Evolutionary conservation across 352 stramenopile genomes (phyloP).

Genomic region (Phytopythium vexans): DNA sequence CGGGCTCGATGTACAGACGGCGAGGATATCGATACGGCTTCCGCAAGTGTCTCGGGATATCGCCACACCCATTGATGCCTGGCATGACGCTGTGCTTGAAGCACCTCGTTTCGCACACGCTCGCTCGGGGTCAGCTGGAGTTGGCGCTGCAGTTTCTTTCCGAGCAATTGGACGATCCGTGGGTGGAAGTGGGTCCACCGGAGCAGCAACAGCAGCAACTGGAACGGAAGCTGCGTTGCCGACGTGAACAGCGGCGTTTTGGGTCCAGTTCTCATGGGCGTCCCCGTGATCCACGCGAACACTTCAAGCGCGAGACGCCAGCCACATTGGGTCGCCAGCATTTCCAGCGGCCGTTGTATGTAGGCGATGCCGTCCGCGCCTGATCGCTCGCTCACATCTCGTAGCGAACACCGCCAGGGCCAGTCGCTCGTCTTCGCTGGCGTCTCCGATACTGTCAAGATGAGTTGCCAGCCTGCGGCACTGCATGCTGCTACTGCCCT

Average conservation of each 20-base stretch:
- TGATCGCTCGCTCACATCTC: not conserved
- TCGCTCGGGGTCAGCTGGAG: conserved; percentile 40
- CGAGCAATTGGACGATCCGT: conserved; percentile 24
- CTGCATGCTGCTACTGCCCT: not conserved
- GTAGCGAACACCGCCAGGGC: not conserved
- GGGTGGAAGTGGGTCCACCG: conserved; percentile 77
- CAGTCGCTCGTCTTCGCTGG: not conserved
- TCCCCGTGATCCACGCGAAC: conserved; percentile 14
- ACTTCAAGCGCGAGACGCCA: conserved; percentile 61
- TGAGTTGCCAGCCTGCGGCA: not conserved
- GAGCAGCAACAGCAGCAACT: conserved; percentile 59
- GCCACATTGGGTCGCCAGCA: conserved; percentile 39
- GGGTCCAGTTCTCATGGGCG: not conserved
- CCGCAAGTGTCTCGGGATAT: conserved; percentile 7
- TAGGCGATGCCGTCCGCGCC: conserved; percentile 6
- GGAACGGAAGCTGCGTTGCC: conserved; percentile 55
- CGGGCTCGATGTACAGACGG: not conserved
- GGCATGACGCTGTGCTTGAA: conserved; percentile 19
- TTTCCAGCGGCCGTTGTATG: conserved; percentile 29
- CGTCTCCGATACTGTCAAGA: conserved; percentile 17
- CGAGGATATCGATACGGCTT: not conserved
- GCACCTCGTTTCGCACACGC: conserved; percentile 34
- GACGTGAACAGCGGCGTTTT: conserved; percentile 25
- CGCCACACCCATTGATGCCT: conserved; percentile 26
- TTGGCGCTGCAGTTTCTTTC: conserved; percentile 48